phyloP scores from a whole-genome alignment of 306 rosid genomes.

The Casuarina glauca region DNA sequence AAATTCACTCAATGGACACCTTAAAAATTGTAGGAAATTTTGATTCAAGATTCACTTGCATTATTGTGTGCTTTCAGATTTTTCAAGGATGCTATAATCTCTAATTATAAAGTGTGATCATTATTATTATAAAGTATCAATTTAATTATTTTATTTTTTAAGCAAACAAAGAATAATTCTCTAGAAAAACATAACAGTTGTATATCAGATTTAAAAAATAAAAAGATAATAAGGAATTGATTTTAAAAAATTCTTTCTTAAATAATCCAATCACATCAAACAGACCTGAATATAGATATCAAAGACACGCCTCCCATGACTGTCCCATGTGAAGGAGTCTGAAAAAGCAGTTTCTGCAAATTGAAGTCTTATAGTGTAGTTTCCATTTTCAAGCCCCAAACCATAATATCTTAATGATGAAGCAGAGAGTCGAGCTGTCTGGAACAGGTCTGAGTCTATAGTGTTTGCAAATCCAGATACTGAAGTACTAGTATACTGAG shows the following conservation, averaged over 20 bases:
- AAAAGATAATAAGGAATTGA: neutral
- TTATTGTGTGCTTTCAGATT: no score
- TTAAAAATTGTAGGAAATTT: no score
- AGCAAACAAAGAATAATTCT: neutral
- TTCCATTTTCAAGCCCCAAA: constrained; percentile 52
- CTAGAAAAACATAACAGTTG: neutral
- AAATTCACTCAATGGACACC: no score
- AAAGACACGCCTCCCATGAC: constrained; percentile 60
- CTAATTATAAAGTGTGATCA: no score
- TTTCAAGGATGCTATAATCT: no score
- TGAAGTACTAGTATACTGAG: neutral
- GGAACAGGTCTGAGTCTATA: constrained; percentile 4
- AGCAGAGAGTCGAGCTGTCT: constrained; percentile 26
- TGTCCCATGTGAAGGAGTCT: constrained; percentile 24
- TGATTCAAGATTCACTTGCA: no score
- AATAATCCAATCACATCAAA: neutral
- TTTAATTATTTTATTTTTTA: neutral
- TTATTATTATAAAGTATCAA: no score
- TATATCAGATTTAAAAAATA: neutral
- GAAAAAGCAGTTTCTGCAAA: constrained; percentile 52
- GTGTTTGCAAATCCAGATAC: no score
- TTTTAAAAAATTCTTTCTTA: neutral
- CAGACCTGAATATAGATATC: constrained; percentile 60
- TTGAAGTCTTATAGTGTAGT: constrained; percentile 48
- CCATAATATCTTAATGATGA: constrained; percentile 47